Evolutionary conservation across 257 asterid genomes (phyloP), one percentile per base, ranked within the genome.

Genomic region (Nicotiana tomentosiformis): DNA sequence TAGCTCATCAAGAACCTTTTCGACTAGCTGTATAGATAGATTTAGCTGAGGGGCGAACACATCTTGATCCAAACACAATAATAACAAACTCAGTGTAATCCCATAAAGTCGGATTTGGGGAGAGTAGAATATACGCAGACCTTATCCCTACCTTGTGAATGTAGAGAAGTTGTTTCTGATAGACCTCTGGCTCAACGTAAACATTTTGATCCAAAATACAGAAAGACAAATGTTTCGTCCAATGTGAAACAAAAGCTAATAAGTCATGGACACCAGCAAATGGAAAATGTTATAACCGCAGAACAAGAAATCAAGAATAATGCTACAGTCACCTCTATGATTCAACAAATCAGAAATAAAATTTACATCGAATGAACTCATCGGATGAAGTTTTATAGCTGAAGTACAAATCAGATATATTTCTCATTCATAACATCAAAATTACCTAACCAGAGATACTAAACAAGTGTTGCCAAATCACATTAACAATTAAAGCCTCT

Each of bases 281-380:
- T 30, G 20, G 43, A 4, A 14, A 70, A 70, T 43, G 58, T 43
- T 5, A 5, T 12, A 70, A 5, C 58, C 7, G 20, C 37, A 43
- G 20, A 72, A 72, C 14, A 10, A 23, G 9, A 12, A 43, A 5
- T 46, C 37, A 72, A 0, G 60, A 72, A n/a, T 32, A 72, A 46
- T 46, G 79, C 61, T 3, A 43, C 20, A 23, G 60, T 20, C 58
- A 70, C n/a, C 32, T 1, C 78, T 11, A 43, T 43, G 35, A 11
- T 70, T 70, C 35, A 12, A 51, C 26, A 76, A 15, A 76, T 49
- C 20, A 76, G 56, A 37, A 35, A n/a, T 61, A 61, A 26, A 46
- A 35, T 65, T 43, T 81, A 81, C 77, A 81, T 65, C 65, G 57
- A 81, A 81, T 81, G 30, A 61, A 68, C 80, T 76, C 46, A 65